These are phyloP conservation scores for Neurospora sp. DNA, from an alignment of 495 filamentous ascomycete species.

Conservation along the genomic window DNA sequence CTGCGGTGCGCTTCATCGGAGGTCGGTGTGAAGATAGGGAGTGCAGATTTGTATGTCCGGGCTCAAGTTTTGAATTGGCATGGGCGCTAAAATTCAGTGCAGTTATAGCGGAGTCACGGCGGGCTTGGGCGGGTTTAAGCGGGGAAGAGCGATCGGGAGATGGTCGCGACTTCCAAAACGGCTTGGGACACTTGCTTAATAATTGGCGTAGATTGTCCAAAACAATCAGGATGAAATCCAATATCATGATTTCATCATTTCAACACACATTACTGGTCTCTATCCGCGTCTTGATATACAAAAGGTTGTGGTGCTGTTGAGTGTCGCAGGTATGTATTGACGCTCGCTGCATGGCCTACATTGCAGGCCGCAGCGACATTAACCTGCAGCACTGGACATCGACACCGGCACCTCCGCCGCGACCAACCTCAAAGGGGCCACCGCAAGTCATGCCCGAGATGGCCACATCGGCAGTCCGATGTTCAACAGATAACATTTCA, in stretches of 20 bases:
- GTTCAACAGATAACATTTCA: not conserved
- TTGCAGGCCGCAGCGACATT: not conserved
- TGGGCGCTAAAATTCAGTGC: not conserved
- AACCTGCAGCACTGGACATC: not conserved
- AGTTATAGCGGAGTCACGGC: not conserved
- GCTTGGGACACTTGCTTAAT: not conserved
- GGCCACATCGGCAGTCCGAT: not conserved
- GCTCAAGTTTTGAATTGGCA: not conserved
- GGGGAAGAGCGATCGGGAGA: not conserved
- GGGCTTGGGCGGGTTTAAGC: not conserved
- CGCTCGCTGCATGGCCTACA: not conserved
- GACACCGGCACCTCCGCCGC: not conserved
- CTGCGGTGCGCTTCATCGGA: not conserved
- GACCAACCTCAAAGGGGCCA: not conserved
- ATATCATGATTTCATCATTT: too few species aligned
- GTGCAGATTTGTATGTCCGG: not conserved
- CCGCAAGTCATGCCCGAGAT: too few species aligned
- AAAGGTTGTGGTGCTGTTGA: not conserved
- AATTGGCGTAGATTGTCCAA: too few species aligned
- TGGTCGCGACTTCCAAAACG: not conserved
- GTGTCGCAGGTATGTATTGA: not conserved
- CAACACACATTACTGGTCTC: too few species aligned
- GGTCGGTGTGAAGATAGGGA: not conserved
- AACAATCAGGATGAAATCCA: too few species aligned
- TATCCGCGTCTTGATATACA: not conserved